phyloP scores from a whole-genome alignment of 805 yeast species.

The Candida hispaniensis region DNA sequence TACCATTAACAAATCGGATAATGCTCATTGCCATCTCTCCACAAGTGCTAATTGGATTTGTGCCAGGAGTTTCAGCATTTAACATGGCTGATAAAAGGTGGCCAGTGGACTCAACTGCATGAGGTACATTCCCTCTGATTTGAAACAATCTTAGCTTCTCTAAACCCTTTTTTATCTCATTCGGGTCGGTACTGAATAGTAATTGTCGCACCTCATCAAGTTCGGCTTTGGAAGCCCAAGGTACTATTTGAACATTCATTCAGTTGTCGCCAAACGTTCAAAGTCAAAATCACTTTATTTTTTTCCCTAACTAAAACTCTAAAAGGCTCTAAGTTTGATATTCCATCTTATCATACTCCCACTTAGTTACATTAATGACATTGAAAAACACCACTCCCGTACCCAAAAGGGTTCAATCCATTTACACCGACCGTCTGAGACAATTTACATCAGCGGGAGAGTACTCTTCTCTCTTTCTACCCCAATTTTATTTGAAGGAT shows the following conservation, averaged over 20 bases:
- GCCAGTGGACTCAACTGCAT: conserved; percentile 8
- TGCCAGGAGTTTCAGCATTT: neutral
- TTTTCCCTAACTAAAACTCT: too few relatives aligned
- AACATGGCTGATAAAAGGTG: conserved; percentile 1
- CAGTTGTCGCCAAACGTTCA: too few relatives aligned
- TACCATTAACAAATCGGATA: conserved; percentile 11
- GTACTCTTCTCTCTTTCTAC: conserved; percentile 59
- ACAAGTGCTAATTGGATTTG: conserved; percentile 3
- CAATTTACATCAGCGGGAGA: conserved; percentile 78
- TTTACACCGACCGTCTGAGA: conserved; percentile 61
- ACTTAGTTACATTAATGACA: too few relatives aligned
- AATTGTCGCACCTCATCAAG: too few relatives aligned
- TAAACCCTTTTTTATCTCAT: too few relatives aligned
- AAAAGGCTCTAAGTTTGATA: too few relatives aligned
- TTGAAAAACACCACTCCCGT: conserved; percentile 51
- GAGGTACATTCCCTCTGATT: conserved; percentile 5
- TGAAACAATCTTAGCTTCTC: too few relatives aligned
- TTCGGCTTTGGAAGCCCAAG: too few relatives aligned
- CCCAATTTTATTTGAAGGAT: conserved; percentile 61
- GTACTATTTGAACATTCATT: too few relatives aligned
- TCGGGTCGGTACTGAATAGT: too few relatives aligned
- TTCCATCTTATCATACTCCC: too few relatives aligned
- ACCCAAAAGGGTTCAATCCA: conserved; percentile 64
- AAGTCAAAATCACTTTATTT: too few relatives aligned
- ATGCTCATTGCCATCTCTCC: conserved; percentile 7